Percentiles rank a stretch among this genome's conserved stretches.
phyloP scores from a whole-genome alignment of 2,329 filamentous ascomycete genomes.

The Westerdykella sp. region DNA sequence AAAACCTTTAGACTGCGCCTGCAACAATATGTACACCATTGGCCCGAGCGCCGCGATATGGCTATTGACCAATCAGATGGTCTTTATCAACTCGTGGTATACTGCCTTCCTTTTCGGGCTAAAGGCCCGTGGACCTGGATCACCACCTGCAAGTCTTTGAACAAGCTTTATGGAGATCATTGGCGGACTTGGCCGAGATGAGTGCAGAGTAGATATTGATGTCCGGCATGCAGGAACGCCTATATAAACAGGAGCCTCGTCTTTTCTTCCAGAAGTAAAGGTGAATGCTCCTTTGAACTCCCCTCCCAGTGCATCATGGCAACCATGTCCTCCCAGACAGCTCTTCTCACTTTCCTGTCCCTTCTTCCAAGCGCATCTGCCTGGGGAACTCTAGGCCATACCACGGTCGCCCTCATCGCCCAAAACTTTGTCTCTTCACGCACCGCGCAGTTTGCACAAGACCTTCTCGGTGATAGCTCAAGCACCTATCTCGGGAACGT shows the following conservation, averaged over 20 bases:
- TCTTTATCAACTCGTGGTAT: slow-evolving; percentile 3
- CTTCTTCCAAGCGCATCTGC: slow-evolving; percentile 28
- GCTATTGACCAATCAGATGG: too few species aligned
- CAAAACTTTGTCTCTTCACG: slow-evolving; percentile 42
- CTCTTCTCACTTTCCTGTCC: slow-evolving; percentile 20
- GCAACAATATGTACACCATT: too few species aligned
- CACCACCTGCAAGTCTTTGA: slow-evolving; percentile 4
- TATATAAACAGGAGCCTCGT: not conserved
- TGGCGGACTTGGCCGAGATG: slow-evolving; percentile 26
- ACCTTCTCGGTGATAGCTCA: slow-evolving; percentile 40
- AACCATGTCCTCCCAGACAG: slow-evolving; percentile 21
- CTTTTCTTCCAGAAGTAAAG: too few species aligned
- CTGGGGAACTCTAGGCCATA: slow-evolving; percentile 51
- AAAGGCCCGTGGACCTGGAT: slow-evolving; percentile 17
- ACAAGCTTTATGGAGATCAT: slow-evolving; percentile 14
- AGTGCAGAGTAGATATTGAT: not conserved
- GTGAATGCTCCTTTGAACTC: not conserved
- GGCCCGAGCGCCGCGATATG: too few species aligned
- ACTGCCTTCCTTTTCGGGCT: slow-evolving; percentile 24
- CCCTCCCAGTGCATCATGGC: not conserved
- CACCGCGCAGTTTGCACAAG: slow-evolving; percentile 41
- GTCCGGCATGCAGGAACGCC: slow-evolving; percentile 5
- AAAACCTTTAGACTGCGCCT: too few species aligned
- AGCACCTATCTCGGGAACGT: slow-evolving; percentile 46
- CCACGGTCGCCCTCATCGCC: slow-evolving; percentile 51